Evolutionary conservation across 768 basidiomycete species (phyloP).

Genomic region (Agaricus bisporus): DNA sequence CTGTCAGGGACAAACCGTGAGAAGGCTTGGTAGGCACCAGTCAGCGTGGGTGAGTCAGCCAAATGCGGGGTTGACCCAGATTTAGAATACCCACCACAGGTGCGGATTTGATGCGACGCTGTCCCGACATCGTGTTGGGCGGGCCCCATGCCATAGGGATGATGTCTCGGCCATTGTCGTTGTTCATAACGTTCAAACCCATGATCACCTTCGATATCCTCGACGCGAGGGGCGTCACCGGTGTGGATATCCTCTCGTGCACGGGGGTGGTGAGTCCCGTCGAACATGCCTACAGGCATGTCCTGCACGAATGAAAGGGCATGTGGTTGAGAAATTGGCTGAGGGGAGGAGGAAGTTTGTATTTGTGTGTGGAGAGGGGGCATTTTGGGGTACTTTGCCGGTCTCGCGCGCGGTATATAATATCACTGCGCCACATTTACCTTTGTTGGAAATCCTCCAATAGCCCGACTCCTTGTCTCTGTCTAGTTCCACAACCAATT

Average conservation of each 20-base stretch:
- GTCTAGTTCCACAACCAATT: background rate
- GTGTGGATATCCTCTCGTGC: too few relatives aligned
- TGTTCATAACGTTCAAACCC: background rate
- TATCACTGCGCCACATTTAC: slow-evolving; percentile 2
- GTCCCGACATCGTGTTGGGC: background rate
- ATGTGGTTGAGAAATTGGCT: background rate
- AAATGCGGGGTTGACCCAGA: background rate
- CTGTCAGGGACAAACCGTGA: background rate
- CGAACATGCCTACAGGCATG: background rate
- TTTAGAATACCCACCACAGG: background rate
- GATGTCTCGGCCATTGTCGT: background rate
- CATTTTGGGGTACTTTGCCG: background rate
- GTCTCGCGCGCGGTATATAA: background rate
- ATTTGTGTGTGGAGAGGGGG: background rate
- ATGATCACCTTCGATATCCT: background rate
- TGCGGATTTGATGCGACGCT: background rate
- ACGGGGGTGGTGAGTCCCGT: background rate
- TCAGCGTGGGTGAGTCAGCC: background rate
- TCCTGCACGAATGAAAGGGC: background rate
- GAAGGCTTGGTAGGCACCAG: background rate
- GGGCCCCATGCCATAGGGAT: background rate
- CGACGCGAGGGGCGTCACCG: too few relatives aligned
- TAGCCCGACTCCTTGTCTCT: background rate
- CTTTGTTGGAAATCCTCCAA: background rate
- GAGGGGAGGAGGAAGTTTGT: background rate